A percentile compares a stretch with the other conserved stretches of the same genome.
Conservation (phyloP, 2,329 filamentous ascomycete genomes). For the Penicillium digitatum region DNA sequence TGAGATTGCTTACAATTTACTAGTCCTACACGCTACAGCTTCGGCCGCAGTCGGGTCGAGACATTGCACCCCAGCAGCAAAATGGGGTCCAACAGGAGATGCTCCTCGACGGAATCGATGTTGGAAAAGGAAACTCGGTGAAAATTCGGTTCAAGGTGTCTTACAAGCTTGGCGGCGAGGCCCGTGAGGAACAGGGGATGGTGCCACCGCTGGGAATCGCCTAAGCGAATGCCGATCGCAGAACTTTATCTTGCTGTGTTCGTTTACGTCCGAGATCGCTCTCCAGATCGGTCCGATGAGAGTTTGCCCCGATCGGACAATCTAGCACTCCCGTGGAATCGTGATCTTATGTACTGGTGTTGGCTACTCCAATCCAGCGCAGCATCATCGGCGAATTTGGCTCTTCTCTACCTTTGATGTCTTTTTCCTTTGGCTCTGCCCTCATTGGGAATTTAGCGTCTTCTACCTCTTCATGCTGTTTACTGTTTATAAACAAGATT, state of each 20-base stretch:
- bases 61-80: slow-evolving; percentile 66
- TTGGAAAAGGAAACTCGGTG: slow-evolving; percentile 68
- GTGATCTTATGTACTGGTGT: not conserved
- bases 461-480: slow-evolving; percentile 6
- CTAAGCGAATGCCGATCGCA: slow-evolving; percentile 34
- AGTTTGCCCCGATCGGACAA: not conserved
- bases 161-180: slow-evolving; percentile 63
- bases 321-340: not conserved
- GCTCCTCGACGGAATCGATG: slow-evolving; percentile 68
- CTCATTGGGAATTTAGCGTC: slow-evolving; percentile 10
- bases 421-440: slow-evolving; percentile 2
- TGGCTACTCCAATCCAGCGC: not conserved
- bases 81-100: slow-evolving; percentile 80
- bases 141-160: slow-evolving; percentile 87
- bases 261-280: not conserved
- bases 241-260: not conserved
- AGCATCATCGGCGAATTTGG: not conserved
- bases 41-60: slow-evolving; percentile 77
- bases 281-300: not conserved
- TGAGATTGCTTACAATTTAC: not conserved
- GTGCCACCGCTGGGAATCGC: slow-evolving; percentile 73
- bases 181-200: slow-evolving; percentile 76
- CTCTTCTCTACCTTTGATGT: not conserved
- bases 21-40: slow-evolving; percentile 60
- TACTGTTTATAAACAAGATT: slow-evolving; percentile 9